A percentile compares a stretch with the other conserved stretches of the same genome.
Conservation (phyloP, 345 rosid species). For the Boechera retrofracta region DNA sequence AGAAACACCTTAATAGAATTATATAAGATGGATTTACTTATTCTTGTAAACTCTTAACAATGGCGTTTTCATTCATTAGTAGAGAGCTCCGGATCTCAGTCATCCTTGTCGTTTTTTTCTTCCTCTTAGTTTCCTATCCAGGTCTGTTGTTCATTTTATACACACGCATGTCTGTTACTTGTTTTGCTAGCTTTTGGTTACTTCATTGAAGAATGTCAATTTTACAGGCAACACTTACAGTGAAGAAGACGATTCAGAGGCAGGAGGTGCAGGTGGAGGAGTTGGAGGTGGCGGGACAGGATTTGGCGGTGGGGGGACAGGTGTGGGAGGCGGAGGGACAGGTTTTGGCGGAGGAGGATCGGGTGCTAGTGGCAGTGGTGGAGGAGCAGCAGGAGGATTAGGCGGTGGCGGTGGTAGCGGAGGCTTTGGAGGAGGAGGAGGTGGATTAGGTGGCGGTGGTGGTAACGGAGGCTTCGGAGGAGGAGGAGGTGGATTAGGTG, state of each 20-base stretch:
- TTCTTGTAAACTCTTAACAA: constrained; percentile 34
- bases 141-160: constrained; percentile 40
- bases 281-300: constrained; percentile 28
- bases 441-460: constrained; percentile 21
- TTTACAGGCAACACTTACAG: constrained; percentile 48
- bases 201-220: neutral
- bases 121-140: constrained; percentile 46
- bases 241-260: constrained; percentile 46
- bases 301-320: constrained; percentile 4
- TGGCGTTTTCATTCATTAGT: constrained; percentile 48
- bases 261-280: constrained; percentile 35
- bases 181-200: constrained; percentile 16
- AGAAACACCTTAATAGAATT: constrained; percentile 15
- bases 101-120: constrained; percentile 36
- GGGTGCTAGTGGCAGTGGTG: neutral
- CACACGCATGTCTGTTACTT: constrained; percentile 13
- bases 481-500: constrained; percentile 38
- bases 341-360: constrained; percentile 28
- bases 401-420: constrained; percentile 9
- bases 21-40: constrained; percentile 24
- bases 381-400: constrained; percentile 12
- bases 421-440: constrained; percentile 36
- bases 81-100: constrained; percentile 44
- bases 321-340: constrained; percentile 23
- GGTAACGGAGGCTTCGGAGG: constrained; percentile 29